A percentile compares a stretch with the other conserved stretches of the same genome.
phyloP scores from a whole-genome alignment of 2,329 filamentous ascomycete genomes.

The Knufia petricola region DNA sequence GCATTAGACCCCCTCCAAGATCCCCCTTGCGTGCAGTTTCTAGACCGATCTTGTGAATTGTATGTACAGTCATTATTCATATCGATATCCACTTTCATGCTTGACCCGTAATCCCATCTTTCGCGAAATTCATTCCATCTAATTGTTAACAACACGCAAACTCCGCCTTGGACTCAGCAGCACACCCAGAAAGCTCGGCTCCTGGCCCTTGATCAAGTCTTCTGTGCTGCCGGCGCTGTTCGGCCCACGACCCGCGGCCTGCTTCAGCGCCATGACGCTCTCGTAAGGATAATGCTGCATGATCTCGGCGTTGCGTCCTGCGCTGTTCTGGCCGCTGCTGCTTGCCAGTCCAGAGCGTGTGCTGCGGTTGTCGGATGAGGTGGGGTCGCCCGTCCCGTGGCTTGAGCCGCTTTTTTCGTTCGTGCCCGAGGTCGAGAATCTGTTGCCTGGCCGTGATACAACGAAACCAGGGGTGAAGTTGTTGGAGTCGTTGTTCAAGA shows the following conservation, averaged over 20 bases:
- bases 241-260: constrained; percentile 23
- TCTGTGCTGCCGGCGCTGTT: constrained; percentile 42
- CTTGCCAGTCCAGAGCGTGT: background rate
- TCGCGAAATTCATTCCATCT: constrained; percentile 23
- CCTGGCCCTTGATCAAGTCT: constrained; percentile 51
- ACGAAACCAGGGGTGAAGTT: constrained; percentile 13
- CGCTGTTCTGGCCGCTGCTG: background rate
- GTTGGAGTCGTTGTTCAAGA: constrained; percentile 33
- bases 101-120: background rate
- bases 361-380: background rate
- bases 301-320: constrained; percentile 6
- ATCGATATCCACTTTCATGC: too few species aligned
- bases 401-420: constrained; percentile 7
- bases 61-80: too few species aligned
- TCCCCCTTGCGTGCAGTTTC: too few species aligned
- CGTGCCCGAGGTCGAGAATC: background rate
- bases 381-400: background rate
- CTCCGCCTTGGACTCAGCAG: constrained; percentile 59
- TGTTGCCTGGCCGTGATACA: background rate
- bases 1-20: too few species aligned
- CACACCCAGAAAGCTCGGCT: constrained; percentile 63
- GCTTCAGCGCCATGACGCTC: constrained; percentile 15
- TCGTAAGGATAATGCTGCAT: constrained; percentile 26
- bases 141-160: constrained; percentile 57
- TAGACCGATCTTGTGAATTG: too few species aligned